Conservation (phyloP, 805 yeast species). For the Candida gorgasii region DNA sequence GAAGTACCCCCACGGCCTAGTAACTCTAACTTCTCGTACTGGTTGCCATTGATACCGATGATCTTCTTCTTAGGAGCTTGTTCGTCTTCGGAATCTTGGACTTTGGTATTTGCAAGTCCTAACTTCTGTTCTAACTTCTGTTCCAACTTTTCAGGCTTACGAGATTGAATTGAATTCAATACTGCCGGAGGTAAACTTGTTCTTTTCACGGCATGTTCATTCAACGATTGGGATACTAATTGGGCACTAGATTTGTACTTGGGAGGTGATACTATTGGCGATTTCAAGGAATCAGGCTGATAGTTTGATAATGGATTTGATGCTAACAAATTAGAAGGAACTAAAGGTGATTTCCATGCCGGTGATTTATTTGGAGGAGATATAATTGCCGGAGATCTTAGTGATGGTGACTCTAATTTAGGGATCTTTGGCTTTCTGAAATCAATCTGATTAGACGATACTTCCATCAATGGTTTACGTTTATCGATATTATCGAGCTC, state of each 20-base stretch:
- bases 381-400: slow-evolving; percentile 1
- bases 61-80: slow-evolving; percentile 23
- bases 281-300: not conserved
- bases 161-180: slow-evolving; percentile 14
- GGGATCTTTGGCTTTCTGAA: slow-evolving; percentile 37
- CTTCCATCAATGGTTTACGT: slow-evolving; percentile 20
- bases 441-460: slow-evolving; percentile 18
- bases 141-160: slow-evolving; percentile 9
- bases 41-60: slow-evolving; percentile 51
- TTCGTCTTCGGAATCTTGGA: slow-evolving; percentile 10
- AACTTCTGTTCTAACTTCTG: not conserved
- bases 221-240: not conserved
- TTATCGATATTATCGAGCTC: slow-evolving; percentile 1
- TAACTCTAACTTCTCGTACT: slow-evolving; percentile 73
- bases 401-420: slow-evolving; percentile 11
- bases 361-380: not conserved
- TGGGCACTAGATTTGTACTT: not conserved
- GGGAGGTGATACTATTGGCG: not conserved
- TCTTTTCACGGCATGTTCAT: not conserved
- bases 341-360: not conserved
- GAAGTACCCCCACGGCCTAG: slow-evolving; percentile 93
- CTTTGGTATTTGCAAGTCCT: not conserved
- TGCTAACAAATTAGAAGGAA: not conserved
- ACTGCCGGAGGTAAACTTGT: slow-evolving; percentile 15
- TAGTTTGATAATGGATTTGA: not conserved